Evolutionary conservation across 345 rosid species (phyloP).

Genomic region (Leavenworthia alabamica): DNA sequence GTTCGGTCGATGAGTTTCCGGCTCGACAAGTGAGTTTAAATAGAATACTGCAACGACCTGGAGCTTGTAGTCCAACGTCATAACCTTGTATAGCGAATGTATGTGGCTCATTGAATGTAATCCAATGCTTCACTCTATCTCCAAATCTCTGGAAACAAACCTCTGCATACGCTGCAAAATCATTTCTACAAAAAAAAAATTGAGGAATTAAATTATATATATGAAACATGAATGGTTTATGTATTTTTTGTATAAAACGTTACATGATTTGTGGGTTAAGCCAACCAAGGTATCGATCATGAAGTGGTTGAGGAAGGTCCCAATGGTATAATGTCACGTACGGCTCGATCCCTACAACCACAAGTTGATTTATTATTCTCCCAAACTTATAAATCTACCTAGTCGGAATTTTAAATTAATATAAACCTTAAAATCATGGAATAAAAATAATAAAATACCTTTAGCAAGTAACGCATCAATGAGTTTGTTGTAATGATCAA

Average conservation of each 20-base stretch:
- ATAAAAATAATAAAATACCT: slow-evolving; percentile 31
- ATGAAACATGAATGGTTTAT: not conserved
- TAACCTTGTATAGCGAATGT: slow-evolving; percentile 79
- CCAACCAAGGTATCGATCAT: slow-evolving; percentile 81
- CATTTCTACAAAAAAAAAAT: slow-evolving; percentile 41
- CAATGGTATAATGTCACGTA: slow-evolving; percentile 89
- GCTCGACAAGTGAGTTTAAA: slow-evolving; percentile 53
- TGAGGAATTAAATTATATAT: not conserved
- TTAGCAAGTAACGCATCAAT: slow-evolving; percentile 71
- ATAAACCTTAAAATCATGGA: not conserved
- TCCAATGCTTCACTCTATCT: slow-evolving; percentile 90
- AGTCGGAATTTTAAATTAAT: not conserved
- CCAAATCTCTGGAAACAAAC: slow-evolving; percentile 82
- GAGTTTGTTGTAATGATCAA: slow-evolving; percentile 82
- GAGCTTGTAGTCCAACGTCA: slow-evolving; percentile 82
- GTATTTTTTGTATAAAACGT: not conserved
- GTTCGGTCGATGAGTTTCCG: slow-evolving; percentile 90
- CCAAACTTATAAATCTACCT: not conserved
- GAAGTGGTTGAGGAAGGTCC: slow-evolving; percentile 95
- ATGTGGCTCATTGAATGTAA: slow-evolving; percentile 91
- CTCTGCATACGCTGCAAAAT: slow-evolving; percentile 71
- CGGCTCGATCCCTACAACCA: slow-evolving; percentile 69
- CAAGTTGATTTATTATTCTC: not conserved
- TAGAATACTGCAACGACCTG: slow-evolving; percentile 75
- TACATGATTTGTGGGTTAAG: slow-evolving; percentile 68